Evolutionary conservation across 2,329 filamentous ascomycete genomes (phyloP).

Genomic region (Pseudovirgaria hyperparasitica): DNA sequence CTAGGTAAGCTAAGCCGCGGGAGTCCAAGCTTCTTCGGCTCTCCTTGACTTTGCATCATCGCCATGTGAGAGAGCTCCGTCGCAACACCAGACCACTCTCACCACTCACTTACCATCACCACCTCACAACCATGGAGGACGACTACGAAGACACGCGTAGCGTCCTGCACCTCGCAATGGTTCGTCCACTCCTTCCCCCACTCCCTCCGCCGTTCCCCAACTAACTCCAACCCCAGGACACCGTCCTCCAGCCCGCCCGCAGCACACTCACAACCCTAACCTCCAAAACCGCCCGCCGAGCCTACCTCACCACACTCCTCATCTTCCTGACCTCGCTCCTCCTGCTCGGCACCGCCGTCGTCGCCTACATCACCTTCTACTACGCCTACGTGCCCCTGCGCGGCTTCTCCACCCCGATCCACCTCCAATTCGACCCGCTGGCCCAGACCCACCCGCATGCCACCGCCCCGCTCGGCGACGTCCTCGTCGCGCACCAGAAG

Average conservation of each 20-base stretch:
- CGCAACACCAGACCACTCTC: no score
- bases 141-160: no score
- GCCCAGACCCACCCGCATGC: conserved; percentile 1
- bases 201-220: no score
- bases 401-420: conserved; percentile 47
- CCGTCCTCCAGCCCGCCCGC: conserved; percentile 40
- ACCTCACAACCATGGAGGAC: no score
- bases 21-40: no score
- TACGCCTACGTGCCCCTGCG: conserved; percentile 54
- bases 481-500: conserved; percentile 49
- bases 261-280: conserved; percentile 41
- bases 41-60: no score
- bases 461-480: conserved; percentile 39
- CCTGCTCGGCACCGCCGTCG: conserved; percentile 44
- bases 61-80: no score
- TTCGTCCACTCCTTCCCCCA: no score
- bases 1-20: no score
- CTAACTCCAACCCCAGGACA: conserved; percentile 28
- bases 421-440: conserved; percentile 50
- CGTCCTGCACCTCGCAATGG: no score
- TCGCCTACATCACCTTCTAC: conserved; percentile 57
- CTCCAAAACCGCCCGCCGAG: conserved; percentile 49
- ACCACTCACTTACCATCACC: no score
- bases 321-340: conserved; percentile 39
- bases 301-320: conserved; percentile 49